These are phyloP conservation scores for Entomophthora muscae DNA, from an alignment of 371 early-diverging fungal species.

Conservation along the genomic window DNA sequence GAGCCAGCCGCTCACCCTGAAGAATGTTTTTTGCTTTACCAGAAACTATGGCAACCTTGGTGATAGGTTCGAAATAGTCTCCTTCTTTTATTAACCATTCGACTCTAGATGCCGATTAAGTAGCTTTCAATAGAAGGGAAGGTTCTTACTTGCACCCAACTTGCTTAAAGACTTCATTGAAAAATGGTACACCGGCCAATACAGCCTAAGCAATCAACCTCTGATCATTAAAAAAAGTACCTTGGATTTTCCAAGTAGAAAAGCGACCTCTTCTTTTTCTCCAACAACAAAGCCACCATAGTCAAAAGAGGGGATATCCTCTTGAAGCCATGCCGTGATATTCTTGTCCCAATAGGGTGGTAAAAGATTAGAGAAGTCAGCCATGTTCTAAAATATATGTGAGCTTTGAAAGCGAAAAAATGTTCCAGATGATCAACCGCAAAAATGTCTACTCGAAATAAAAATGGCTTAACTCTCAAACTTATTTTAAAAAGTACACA, in stretches of 20 bases:
- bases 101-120: conserved; percentile 43
- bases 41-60: conserved; percentile 60
- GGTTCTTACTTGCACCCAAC: conserved; percentile 57
- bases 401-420: no score
- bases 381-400: not conserved
- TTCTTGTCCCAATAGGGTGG: conserved; percentile 46
- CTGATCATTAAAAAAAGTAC: conserved; percentile 13
- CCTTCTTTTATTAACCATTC: conserved; percentile 76
- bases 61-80: conserved; percentile 43
- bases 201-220: conserved; percentile 60
- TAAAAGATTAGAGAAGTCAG: conserved; percentile 31
- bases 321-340: conserved; percentile 66
- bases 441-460: no score
- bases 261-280: conserved; percentile 60
- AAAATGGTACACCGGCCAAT: conserved; percentile 88
- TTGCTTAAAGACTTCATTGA: conserved; percentile 83
- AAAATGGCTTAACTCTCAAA: no score
- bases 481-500: no score
- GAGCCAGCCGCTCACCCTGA: conserved; percentile 84
- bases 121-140: not conserved
- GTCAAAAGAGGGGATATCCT: conserved; percentile 94
- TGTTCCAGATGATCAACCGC: no score
- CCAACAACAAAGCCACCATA: conserved; percentile 95
- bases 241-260: conserved; percentile 73
- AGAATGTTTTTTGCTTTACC: conserved; percentile 74